phyloP scores from a whole-genome alignment of 108 stramenopile genomes.

The Epithemia pelagica region DNA sequence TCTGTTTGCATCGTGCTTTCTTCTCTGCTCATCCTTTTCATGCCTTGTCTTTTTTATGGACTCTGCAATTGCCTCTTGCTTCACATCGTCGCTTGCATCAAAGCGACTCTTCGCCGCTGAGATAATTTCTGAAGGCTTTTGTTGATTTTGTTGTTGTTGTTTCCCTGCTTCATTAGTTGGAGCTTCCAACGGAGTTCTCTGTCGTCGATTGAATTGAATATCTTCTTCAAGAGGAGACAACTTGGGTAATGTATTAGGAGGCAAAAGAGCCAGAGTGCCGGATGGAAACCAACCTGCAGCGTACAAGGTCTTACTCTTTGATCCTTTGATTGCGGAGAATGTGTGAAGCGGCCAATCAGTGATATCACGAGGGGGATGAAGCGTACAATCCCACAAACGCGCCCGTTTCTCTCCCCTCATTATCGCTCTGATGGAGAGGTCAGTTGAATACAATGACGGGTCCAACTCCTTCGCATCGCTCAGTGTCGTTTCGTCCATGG shows the following conservation, averaged over 20 bases:
- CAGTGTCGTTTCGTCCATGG: constrained; percentile 7
- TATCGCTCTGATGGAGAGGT: background rate
- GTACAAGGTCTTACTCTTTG: constrained; percentile 56
- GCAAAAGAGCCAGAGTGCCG: constrained; percentile 41
- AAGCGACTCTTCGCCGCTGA: constrained; percentile 42
- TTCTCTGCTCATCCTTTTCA: background rate
- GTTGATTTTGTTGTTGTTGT: constrained; percentile 12
- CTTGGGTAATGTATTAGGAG: constrained; percentile 3
- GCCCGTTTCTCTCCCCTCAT: background rate
- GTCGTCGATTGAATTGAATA: constrained; percentile 23
- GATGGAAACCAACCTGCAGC: constrained; percentile 73
- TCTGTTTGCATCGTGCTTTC: background rate
- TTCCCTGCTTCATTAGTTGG: background rate
- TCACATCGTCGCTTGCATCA: constrained; percentile 14
- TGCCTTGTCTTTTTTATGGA: background rate
- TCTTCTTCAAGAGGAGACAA: constrained; percentile 8
- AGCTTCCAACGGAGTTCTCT: background rate
- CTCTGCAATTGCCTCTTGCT: constrained; percentile 4
- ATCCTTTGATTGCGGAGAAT: constrained; percentile 32
- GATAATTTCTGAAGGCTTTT: constrained; percentile 59
- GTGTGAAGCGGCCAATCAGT: constrained; percentile 32
- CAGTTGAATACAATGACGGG: constrained; percentile 2
- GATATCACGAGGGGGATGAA: constrained; percentile 51
- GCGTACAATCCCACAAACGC: constrained; percentile 39
- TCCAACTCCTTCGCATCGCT: background rate